Evolutionary conservation across 2,329 filamentous ascomycete genomes (phyloP).

Genomic region (Rutstroemia sp.): DNA sequence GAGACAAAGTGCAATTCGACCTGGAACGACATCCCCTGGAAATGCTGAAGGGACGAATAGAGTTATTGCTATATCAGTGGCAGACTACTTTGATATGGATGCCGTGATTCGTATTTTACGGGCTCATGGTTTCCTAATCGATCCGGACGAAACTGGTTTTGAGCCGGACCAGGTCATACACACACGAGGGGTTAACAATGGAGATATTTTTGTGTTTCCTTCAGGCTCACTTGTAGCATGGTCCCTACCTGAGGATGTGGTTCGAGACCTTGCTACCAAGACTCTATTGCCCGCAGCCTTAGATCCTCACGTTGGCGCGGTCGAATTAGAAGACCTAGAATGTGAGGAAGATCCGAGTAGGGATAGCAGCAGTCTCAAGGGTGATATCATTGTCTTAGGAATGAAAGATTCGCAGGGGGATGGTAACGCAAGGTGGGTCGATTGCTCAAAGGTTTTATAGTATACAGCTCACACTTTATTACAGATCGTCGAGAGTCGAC

Average conservation of each 20-base stretch:
- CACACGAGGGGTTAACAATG: constrained; percentile 53
- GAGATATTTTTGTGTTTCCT: constrained; percentile 93
- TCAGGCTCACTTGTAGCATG: constrained; percentile 91
- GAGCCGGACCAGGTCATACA: constrained; percentile 57
- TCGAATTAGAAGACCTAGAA: constrained; percentile 86
- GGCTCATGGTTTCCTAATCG: constrained; percentile 52
- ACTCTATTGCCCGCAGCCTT: constrained; percentile 71
- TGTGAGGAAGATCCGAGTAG: constrained; percentile 69
- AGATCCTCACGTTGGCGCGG: constrained; percentile 60
- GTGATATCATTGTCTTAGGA: constrained; percentile 83
- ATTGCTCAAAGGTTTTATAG: neutral
- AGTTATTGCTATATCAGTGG: constrained; percentile 54
- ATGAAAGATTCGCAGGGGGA: constrained; percentile 53
- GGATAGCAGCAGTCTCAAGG: constrained; percentile 71
- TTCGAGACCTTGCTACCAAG: constrained; percentile 60
- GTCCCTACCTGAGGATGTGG: constrained; percentile 72
- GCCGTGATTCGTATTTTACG: constrained; percentile 49
- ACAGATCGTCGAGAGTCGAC: constrained; percentile 34
- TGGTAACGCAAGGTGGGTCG: constrained; percentile 26
- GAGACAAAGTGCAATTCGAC: constrained; percentile 32
- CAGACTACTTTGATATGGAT: constrained; percentile 58
- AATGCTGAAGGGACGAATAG: constrained; percentile 33
- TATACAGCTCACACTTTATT: constrained; percentile 4
- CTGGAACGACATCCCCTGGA: constrained; percentile 13
- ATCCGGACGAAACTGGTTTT: constrained; percentile 54